These are phyloP conservation scores for Cylindrotheca fusiformis DNA, from an alignment of 108 stramenopile species.

Conservation along the genomic window DNA sequence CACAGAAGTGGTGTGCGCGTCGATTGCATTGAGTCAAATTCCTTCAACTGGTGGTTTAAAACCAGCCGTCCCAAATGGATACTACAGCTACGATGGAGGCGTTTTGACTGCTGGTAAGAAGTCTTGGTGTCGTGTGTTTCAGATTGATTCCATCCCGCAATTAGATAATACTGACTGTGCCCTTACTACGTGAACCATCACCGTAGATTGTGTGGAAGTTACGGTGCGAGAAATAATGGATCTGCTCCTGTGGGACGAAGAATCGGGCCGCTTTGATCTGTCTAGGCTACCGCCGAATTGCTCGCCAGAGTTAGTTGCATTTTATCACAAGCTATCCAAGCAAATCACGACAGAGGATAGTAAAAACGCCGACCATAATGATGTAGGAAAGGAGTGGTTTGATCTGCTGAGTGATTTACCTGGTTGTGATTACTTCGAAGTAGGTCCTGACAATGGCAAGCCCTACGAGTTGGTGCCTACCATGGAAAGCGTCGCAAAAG, in stretches of 20 bases:
- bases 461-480: slow-evolving; percentile 36
- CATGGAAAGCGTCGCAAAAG: slow-evolving; percentile 22
- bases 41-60: background rate
- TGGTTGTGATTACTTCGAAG: slow-evolving; percentile 30
- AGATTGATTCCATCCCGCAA: too few relatives aligned
- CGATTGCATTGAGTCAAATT: slow-evolving; percentile 9
- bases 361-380: background rate
- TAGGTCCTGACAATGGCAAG: slow-evolving; percentile 19
- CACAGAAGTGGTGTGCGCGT: slow-evolving; percentile 30
- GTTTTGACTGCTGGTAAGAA: slow-evolving; percentile 1
- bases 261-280: slow-evolving; percentile 10
- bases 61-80: slow-evolving; percentile 33
- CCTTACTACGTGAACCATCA: too few relatives aligned
- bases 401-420: slow-evolving; percentile 26
- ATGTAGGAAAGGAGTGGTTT: slow-evolving; percentile 30
- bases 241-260: slow-evolving; percentile 34
- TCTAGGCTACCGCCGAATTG: slow-evolving; percentile 19
- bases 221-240: slow-evolving; percentile 33
- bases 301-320: slow-evolving; percentile 8
- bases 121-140: too few relatives aligned
- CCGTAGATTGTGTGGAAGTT: slow-evolving; percentile 39
- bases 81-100: slow-evolving; percentile 25
- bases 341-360: too few relatives aligned
- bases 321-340: slow-evolving; percentile 2
- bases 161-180: too few relatives aligned